Evolutionary conservation across 352 stramenopile species (phyloP), one percentile per base, ranked within the genome.

Genomic region (Pythium biforme): DNA sequence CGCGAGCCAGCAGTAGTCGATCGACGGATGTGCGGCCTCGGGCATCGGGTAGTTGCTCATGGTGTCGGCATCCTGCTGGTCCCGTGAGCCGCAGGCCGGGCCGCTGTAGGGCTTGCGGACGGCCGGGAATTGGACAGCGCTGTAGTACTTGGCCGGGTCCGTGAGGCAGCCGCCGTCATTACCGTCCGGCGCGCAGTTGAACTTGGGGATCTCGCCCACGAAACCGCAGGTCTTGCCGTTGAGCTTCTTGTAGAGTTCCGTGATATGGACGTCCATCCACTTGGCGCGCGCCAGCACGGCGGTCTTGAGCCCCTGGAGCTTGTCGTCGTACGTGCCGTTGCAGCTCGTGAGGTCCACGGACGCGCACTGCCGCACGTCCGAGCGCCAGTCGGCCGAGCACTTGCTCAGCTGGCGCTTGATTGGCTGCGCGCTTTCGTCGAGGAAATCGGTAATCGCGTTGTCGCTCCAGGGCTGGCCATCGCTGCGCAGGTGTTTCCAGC

Each of bases 241-340:
- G 19, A 92, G 70, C 46, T 63, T 49, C 62, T 89, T 89, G 75
- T 89, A 93, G 3, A 93, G 66, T 27, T 76, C 31, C 33, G 78
- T 75, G 46, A 93, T 88, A 34, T 78, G 78, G 46, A 69, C 73
- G 31, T 93, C 83, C 83, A 93, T 90, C 83, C 83, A 93, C 37
- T 63, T 69, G 6, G 76, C 79, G 29, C 83, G 79, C 6, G 62
- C 68, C 3, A 91, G 39, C 17, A 90, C 77, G 0, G 78, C 62
- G 0, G 69, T 39, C 29, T 82, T 79, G 15, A 93, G 66, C 1
- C 71, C 65, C 9, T 68, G 62, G 17, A 91, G 58, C 14, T 62
- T 73, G n/a, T 83, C 78, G 6, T 70, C 62, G 52, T 90, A 90
- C 34, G 81, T 83, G 37, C 78, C 81, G 29, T 76, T 81, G 59